phyloP scores from a whole-genome alignment of 768 basidiomycete species.

The Amyloporia xantha region DNA sequence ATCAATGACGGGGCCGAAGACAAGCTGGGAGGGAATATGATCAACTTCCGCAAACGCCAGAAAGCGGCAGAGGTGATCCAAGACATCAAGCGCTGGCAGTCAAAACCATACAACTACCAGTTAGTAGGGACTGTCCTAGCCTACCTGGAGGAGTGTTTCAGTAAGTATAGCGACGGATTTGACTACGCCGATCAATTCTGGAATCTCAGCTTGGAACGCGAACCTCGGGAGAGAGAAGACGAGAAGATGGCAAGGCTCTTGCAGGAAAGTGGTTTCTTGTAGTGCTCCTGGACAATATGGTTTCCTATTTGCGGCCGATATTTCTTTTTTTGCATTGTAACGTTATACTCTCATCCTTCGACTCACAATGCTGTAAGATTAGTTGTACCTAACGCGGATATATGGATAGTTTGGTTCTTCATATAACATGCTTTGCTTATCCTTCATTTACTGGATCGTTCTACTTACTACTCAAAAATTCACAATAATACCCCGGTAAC shows the following conservation, averaged over 20 bases:
- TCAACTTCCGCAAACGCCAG: constrained; percentile 95
- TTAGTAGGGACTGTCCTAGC: constrained; percentile 57
- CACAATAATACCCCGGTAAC: too few species aligned
- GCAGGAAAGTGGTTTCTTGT: constrained; percentile 75
- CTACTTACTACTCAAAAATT: too few species aligned
- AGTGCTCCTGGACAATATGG: constrained; percentile 2
- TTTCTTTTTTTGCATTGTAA: constrained; percentile 1
- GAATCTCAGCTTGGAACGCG: constrained; percentile 77
- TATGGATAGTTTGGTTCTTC: not conserved
- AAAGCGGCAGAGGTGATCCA: constrained; percentile 95
- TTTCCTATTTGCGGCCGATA: not conserved
- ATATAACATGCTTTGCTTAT: too few species aligned
- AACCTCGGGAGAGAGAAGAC: constrained; percentile 92
- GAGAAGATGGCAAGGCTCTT: constrained; percentile 91
- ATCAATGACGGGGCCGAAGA: constrained; percentile 96
- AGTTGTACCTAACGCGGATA: constrained; percentile 2
- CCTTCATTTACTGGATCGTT: too few species aligned
- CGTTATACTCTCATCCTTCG: not conserved
- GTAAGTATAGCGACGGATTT: constrained; percentile 58
- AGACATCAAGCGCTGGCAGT: constrained; percentile 96
- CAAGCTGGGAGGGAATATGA: constrained; percentile 64
- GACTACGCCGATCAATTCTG: constrained; percentile 77
- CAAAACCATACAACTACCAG: constrained; percentile 81
- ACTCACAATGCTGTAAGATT: constrained; percentile 2
- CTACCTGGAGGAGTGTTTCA: constrained; percentile 76